phyloP scores from a whole-genome alignment of 768 basidiomycete genomes.

The Calocybe indica region DNA sequence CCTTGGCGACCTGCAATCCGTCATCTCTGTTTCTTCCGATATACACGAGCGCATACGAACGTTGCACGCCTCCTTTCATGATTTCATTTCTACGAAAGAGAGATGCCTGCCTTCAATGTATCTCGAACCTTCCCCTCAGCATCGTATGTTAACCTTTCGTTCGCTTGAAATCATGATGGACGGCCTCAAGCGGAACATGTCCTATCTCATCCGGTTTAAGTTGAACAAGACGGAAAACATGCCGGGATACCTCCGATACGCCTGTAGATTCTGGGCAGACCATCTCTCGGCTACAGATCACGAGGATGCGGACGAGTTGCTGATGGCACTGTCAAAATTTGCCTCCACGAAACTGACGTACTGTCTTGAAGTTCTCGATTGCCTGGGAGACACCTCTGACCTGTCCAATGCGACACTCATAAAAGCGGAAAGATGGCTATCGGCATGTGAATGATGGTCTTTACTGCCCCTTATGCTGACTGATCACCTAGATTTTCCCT shows the following conservation, averaged over 20 bases:
- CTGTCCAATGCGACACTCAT: slow-evolving; percentile 1
- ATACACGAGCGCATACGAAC: slow-evolving; percentile 7
- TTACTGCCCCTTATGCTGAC: not conserved
- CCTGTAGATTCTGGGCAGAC: slow-evolving; percentile 12
- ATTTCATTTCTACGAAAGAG: slow-evolving; percentile 7
- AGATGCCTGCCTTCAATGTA: slow-evolving; percentile 10
- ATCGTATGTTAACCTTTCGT: slow-evolving; percentile 6
- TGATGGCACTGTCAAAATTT: slow-evolving; percentile 2
- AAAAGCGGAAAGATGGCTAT: slow-evolving; percentile 7
- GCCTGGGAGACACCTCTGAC: slow-evolving; percentile 6
- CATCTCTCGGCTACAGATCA: slow-evolving; percentile 6
- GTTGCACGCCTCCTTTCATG: slow-evolving; percentile 11
- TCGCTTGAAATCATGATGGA: slow-evolving; percentile 10
- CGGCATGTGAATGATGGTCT: slow-evolving; percentile 1
- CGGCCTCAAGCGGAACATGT: slow-evolving; percentile 10
- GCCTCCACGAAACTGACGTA: slow-evolving; percentile 7
- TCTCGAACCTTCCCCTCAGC: slow-evolving; percentile 10
- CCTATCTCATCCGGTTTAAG: slow-evolving; percentile 11
- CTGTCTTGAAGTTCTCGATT: slow-evolving; percentile 11
- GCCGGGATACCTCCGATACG: slow-evolving; percentile 9
- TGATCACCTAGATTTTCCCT: not conserved
- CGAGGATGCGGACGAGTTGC: slow-evolving; percentile 3
- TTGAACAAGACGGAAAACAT: slow-evolving; percentile 8
- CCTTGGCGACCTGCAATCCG: slow-evolving; percentile 9
- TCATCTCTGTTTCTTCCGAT: slow-evolving; percentile 9